Evolutionary conservation across 2,329 filamentous ascomycete species (phyloP).

Genomic region (Neofusicoccum sp.): DNA sequence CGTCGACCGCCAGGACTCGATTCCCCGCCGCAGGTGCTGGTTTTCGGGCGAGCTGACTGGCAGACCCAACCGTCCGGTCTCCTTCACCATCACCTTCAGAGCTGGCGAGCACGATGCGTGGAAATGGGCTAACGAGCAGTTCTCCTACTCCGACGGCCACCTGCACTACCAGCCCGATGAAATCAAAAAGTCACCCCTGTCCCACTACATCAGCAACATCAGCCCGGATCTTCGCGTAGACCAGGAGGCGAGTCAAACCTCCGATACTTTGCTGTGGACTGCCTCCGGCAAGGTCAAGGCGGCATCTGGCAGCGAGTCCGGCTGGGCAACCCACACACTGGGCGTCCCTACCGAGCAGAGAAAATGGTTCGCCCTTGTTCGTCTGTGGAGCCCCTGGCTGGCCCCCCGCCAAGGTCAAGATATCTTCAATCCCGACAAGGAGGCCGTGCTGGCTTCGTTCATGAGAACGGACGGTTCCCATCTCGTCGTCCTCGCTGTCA

Average conservation of each 20-base stretch:
- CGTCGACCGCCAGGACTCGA: conserved; percentile 1
- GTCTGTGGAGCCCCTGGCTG: conserved; percentile 81
- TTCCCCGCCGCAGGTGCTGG: conserved; percentile 46
- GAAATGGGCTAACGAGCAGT: conserved; percentile 71
- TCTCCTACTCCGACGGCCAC: conserved; percentile 64
- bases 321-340: conserved; percentile 58
- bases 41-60: conserved; percentile 56
- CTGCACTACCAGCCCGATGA: conserved; percentile 55
- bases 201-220: conserved; percentile 60
- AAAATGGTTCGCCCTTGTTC: conserved; percentile 81
- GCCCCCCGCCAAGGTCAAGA: conserved; percentile 80
- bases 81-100: conserved; percentile 74
- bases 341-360: conserved; percentile 66
- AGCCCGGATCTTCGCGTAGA: conserved; percentile 59
- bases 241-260: conserved; percentile 65
- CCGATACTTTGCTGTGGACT: conserved; percentile 71
- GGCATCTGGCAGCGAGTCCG: conserved; percentile 61
- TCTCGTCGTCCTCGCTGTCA: conserved; percentile 76
- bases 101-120: conserved; percentile 57
- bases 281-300: conserved; percentile 59
- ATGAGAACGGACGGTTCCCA: conserved; percentile 71
- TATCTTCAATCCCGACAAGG: conserved; percentile 70
- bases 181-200: conserved; percentile 46
- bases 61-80: conserved; percentile 49
- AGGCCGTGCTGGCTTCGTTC: conserved; percentile 78